phyloP scores from a whole-genome alignment of 169 alveolate genomes.

The Cryptosporidium tyzzeri region DNA sequence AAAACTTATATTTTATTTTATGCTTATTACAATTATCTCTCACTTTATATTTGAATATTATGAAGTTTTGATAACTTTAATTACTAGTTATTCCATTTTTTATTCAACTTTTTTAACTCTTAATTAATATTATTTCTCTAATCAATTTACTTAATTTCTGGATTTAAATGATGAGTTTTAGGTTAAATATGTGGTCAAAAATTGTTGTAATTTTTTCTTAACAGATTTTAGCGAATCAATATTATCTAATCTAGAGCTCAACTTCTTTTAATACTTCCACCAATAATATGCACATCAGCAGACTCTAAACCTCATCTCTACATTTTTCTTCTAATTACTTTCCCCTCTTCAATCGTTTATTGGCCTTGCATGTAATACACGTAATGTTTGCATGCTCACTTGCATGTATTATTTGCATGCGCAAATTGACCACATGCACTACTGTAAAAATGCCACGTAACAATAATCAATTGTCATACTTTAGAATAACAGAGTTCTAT shows the following conservation, averaged over 20 bases:
- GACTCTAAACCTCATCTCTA: background rate
- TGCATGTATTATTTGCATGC: background rate
- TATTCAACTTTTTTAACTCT: background rate
- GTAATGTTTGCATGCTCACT: background rate
- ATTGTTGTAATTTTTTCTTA: background rate
- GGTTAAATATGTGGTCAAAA: too few species aligned
- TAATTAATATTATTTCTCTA: too few species aligned
- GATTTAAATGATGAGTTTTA: too few species aligned
- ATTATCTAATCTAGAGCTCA: too few species aligned
- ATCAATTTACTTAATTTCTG: too few species aligned
- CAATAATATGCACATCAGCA: background rate
- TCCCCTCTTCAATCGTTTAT: background rate
- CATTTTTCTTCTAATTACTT: too few species aligned
- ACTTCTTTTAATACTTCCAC: background rate
- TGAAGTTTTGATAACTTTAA: background rate
- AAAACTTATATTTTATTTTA: too few species aligned
- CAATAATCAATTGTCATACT: background rate
- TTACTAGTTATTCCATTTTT: too few species aligned
- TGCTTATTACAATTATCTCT: too few species aligned
- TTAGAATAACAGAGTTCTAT: background rate
- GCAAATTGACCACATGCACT: constrained; percentile 11
- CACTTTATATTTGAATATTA: too few species aligned
- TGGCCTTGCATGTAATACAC: background rate
- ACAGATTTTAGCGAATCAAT: too few species aligned
- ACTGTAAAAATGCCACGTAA: constrained; percentile 1